Evolutionary conservation across 768 basidiomycete species (phyloP).

Genomic region (Boletus fagicola): DNA sequence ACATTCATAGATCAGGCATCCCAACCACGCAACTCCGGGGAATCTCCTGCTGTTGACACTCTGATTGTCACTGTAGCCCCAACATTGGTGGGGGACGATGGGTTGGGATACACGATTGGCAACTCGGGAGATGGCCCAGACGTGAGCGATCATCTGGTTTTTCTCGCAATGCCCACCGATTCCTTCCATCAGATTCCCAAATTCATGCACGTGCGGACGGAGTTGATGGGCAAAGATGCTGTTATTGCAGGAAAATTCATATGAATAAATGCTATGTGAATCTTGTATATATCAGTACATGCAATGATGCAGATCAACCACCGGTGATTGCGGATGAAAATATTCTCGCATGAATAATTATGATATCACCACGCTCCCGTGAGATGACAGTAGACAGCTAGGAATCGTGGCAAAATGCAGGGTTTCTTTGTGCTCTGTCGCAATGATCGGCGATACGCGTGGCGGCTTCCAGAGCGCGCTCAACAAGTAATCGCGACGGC

Average conservation of each 20-base stretch:
- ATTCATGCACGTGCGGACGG: constrained; percentile 30
- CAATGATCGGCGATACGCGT: constrained; percentile 58
- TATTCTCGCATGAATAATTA: not conserved
- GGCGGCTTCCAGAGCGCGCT: constrained; percentile 57
- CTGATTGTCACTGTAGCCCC: constrained; percentile 88
- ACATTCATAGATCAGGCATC: constrained; percentile 36
- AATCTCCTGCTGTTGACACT: constrained; percentile 53
- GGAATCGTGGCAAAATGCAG: constrained; percentile 38
- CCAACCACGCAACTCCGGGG: constrained; percentile 3
- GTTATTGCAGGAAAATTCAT: constrained; percentile 30
- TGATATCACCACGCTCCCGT: not conserved
- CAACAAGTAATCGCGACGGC: constrained; percentile 50
- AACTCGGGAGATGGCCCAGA: constrained; percentile 14
- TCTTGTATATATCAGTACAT: not conserved
- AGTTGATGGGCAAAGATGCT: constrained; percentile 33
- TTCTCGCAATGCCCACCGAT: not conserved
- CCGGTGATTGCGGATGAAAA: not conserved
- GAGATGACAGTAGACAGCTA: constrained; percentile 3
- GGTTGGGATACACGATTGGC: constrained; percentile 52
- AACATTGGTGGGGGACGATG: constrained; percentile 70
- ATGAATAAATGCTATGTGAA: constrained; percentile 2
- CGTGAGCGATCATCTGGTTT: constrained; percentile 7
- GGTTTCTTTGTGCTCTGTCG: constrained; percentile 58
- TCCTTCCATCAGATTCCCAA: constrained; percentile 18
- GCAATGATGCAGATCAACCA: not conserved